phyloP scores from a whole-genome alignment of 2,329 filamentous ascomycete genomes.

The Paecilomyces variotii region DNA sequence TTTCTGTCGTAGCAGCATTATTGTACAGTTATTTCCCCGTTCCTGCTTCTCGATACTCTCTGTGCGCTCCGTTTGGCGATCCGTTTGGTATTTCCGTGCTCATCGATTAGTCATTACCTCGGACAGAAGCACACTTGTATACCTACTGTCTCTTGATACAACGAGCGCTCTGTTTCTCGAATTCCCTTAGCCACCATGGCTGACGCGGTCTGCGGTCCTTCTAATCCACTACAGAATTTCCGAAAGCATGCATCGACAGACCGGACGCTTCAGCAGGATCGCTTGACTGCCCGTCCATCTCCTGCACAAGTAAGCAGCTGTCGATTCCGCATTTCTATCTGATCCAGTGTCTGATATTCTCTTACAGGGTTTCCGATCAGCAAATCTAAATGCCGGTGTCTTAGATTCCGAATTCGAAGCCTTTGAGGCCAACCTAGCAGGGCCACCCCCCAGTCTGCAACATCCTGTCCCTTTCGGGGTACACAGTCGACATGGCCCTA shows the following conservation, averaged over 20 bases:
- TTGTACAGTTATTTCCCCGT: neutral
- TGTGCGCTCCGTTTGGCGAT: neutral
- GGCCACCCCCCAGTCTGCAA: conserved; percentile 29
- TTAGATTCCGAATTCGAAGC: conserved; percentile 62
- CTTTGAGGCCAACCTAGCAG: conserved; percentile 46
- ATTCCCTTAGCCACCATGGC: conserved; percentile 44
- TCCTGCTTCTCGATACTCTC: neutral
- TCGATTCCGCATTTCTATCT: neutral
- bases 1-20: conserved; percentile 9
- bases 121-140: neutral
- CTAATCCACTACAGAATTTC: conserved; percentile 66
- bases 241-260: conserved; percentile 62
- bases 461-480: conserved; percentile 22
- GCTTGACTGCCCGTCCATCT: conserved; percentile 47
- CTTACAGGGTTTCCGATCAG: conserved; percentile 54
- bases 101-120: neutral
- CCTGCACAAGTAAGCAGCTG: conserved; percentile 44
- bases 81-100: neutral
- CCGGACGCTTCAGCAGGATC: conserved; percentile 65
- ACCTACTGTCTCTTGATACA: neutral
- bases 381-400: conserved; percentile 44
- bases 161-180: neutral
- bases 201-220: conserved; percentile 64
- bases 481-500: conserved; percentile 17
- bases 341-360: conserved; percentile 1